phyloP scores from a whole-genome alignment of 2,329 filamentous ascomycete species.

The Hypoxylon rubiginosum region DNA sequence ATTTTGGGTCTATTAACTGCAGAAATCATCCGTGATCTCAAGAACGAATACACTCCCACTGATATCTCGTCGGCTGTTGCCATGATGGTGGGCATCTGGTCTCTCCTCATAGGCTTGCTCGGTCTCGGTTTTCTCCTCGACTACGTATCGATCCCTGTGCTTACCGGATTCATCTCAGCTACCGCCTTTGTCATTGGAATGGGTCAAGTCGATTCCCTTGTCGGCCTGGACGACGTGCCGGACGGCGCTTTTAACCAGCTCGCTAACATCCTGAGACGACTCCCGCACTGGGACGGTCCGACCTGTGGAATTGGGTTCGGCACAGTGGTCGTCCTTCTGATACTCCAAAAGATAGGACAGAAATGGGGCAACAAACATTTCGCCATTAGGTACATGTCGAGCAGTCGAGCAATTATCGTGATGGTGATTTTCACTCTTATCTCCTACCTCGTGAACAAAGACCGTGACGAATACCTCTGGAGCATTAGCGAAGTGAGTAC shows the following conservation, averaged over 20 bases:
- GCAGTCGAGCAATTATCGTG: conserved; percentile 71
- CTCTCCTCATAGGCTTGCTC: conserved; percentile 70
- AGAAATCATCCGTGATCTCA: conserved; percentile 68
- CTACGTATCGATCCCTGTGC: conserved; percentile 74
- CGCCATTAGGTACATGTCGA: conserved; percentile 69
- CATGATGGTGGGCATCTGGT: conserved; percentile 73
- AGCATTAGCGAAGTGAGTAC: conserved; percentile 69
- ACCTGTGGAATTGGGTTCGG: conserved; percentile 72
- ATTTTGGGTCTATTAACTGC: conserved; percentile 74
- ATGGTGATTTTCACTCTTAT: conserved; percentile 74
- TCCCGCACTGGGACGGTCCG: conserved; percentile 69
- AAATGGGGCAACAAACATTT: conserved; percentile 71
- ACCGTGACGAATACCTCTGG: conserved; percentile 65
- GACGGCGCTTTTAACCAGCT: conserved; percentile 69
- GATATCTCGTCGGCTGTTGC: conserved; percentile 72
- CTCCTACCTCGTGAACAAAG: conserved; percentile 72
- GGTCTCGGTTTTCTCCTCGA: conserved; percentile 75
- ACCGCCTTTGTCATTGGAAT: conserved; percentile 75
- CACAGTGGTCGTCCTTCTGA: conserved; percentile 67
- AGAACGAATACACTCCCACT: conserved; percentile 65
- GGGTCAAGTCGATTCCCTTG: conserved; percentile 72
- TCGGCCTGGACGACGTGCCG: conserved; percentile 66
- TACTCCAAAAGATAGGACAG: conserved; percentile 70
- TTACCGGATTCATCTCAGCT: conserved; percentile 75
- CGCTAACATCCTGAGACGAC: conserved; percentile 68